A percentile compares a stretch with the other conserved stretches of the same genome.
phyloP scores from a whole-genome alignment of 2,329 filamentous ascomycete genomes.

The Clarireedia paspali region DNA sequence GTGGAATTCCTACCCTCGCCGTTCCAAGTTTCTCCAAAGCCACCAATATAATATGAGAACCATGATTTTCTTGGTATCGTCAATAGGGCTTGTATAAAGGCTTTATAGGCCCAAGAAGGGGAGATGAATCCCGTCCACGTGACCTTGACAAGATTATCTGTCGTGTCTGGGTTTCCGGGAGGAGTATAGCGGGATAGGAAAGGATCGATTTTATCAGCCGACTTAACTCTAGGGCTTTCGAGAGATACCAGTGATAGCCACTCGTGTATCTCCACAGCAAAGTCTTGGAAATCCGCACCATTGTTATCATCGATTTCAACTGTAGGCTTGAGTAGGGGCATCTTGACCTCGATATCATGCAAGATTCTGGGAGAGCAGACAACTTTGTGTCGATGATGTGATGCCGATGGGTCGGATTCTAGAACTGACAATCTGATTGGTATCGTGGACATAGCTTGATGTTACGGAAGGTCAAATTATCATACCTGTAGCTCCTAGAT shows the following conservation, averaged over 20 bases:
- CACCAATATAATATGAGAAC: conserved; percentile 47
- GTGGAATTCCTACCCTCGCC: conserved; percentile 43
- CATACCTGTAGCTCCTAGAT: conserved; percentile 44
- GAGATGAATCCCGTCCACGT: conserved; percentile 54
- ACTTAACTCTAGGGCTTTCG: conserved; percentile 53
- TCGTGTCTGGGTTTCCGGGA: conserved; percentile 32
- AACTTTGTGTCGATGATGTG: conserved; percentile 37
- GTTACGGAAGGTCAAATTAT: not conserved
- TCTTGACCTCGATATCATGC: conserved; percentile 24
- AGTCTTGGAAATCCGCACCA: conserved; percentile 51
- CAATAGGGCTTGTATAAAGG: conserved; percentile 39
- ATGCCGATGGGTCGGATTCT: conserved; percentile 41
- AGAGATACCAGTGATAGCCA: conserved; percentile 65
- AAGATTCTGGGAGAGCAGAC: conserved; percentile 29
- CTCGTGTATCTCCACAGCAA: conserved; percentile 59
- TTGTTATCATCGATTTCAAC: conserved; percentile 30
- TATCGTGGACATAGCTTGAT: conserved; percentile 4
- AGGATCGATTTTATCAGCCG: conserved; percentile 53
- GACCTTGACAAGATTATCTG: conserved; percentile 38
- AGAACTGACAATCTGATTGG: conserved; percentile 32
- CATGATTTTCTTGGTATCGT: conserved; percentile 40
- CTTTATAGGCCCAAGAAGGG: conserved; percentile 42
- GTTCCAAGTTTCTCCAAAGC: conserved; percentile 40
- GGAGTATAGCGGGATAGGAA: conserved; percentile 62
- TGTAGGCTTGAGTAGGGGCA: conserved; percentile 25